Percentiles rank a stretch among this genome's conserved stretches.
Conservation (phyloP, 441 rosid genomes). For the Gossypium schwendimanii region DNA sequence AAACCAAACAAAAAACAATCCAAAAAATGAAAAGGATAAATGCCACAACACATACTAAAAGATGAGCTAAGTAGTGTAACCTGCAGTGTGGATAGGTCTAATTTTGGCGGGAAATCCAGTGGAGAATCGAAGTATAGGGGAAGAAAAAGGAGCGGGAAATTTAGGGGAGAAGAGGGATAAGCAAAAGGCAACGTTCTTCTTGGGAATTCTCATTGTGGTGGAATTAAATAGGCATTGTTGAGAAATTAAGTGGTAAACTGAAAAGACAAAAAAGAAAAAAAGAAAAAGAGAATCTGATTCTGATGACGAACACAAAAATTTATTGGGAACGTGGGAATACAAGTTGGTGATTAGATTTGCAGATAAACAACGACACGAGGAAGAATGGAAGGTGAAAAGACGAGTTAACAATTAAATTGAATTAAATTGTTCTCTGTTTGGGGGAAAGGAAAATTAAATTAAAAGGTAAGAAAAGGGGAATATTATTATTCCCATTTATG, state of each 20-base stretch:
- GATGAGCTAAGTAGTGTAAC: slow-evolving; percentile 20
- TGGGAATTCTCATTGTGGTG: slow-evolving; percentile 45
- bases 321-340: slow-evolving; percentile 19
- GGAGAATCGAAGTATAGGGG: slow-evolving; percentile 13
- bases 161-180: slow-evolving; percentile 36
- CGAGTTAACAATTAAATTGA: background rate
- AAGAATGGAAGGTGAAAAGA: background rate
- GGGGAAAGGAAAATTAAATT: background rate
- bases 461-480: background rate
- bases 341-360: slow-evolving; percentile 10
- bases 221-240: slow-evolving; percentile 38
- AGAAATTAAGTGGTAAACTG: slow-evolving; percentile 1
- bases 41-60: background rate
- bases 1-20: background rate
- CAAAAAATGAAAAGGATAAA: background rate
- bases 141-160: slow-evolving; percentile 18
- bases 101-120: slow-evolving; percentile 13
- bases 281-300: slow-evolving; percentile 3
- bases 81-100: slow-evolving; percentile 25
- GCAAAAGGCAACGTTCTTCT: slow-evolving; percentile 37
- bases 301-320: background rate
- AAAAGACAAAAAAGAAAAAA: background rate
- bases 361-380: background rate
- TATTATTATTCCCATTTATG: background rate
- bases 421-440: background rate